A percentile compares a stretch with the other conserved stretches of the same genome.
These are phyloP conservation scores for Rhododendron simsii DNA, from an alignment of 148 eudicot genomes.

Conservation along the genomic window DNA sequence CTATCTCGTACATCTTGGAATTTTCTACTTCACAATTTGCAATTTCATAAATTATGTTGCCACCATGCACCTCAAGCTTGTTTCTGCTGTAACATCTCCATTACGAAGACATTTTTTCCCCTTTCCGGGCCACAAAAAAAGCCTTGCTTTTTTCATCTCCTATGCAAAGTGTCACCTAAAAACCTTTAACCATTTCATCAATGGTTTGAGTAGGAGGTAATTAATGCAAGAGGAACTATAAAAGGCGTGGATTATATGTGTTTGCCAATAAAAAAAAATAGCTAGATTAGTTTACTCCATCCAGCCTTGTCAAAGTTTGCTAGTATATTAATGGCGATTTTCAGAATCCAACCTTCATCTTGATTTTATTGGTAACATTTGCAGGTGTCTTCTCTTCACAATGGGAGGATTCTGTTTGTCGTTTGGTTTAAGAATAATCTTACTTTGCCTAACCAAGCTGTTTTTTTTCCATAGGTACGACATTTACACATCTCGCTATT, in stretches of 20 bases:
- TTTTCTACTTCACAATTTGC: background rate
- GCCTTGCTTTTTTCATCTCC: background rate
- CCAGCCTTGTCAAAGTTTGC: background rate
- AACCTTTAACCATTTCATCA: background rate
- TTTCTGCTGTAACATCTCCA: background rate
- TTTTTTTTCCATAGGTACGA: conserved; percentile 37
- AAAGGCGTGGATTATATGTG: background rate
- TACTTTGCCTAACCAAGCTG: background rate
- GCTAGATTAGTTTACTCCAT: background rate
- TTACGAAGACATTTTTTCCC: background rate
- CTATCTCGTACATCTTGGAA: background rate
- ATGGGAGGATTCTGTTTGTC: background rate
- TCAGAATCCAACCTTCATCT: background rate
- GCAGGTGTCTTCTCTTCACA: background rate
- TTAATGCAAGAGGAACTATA: background rate
- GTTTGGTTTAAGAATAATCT: background rate
- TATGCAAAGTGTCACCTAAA: background rate
- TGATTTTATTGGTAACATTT: background rate
- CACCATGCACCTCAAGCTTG: background rate
- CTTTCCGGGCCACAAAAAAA: background rate
- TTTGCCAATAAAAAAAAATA: background rate
- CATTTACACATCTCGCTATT: conserved; percentile 29
- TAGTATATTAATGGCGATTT: background rate
- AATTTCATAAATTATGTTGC: background rate
- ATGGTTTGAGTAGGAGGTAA: background rate